Evolutionary conservation across 176 grass and related monocot species (phyloP).

Genomic region (Rhynchospora breviuscula): DNA sequence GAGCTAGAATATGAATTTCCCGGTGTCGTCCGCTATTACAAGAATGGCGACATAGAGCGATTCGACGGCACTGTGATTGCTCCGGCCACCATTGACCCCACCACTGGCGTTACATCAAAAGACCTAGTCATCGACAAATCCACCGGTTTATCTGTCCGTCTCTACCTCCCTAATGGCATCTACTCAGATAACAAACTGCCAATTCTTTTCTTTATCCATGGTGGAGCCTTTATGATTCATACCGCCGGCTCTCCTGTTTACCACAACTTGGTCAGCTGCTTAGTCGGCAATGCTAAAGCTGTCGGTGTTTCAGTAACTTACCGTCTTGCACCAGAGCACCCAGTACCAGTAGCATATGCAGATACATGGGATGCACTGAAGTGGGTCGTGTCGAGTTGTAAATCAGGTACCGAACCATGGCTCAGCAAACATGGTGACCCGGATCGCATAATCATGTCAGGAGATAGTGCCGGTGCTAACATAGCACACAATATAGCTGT

Average conservation of each 20-base stretch:
- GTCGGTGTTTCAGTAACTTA: constrained; percentile 61
- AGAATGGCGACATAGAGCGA: constrained; percentile 42
- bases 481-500: constrained; percentile 85
- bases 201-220: constrained; percentile 81
- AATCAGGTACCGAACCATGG: constrained; percentile 36
- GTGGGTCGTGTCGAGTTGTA: constrained; percentile 38
- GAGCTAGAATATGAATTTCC: constrained; percentile 66
- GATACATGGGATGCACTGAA: constrained; percentile 58
- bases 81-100: constrained; percentile 33
- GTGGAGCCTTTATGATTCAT: constrained; percentile 74
- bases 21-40: constrained; percentile 51
- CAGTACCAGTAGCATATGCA: constrained; percentile 62
- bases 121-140: constrained; percentile 42
- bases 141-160: constrained; percentile 34
- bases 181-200: constrained; percentile 29
- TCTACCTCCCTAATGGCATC: constrained; percentile 38
- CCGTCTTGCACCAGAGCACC: constrained; percentile 68
- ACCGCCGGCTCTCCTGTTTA: constrained; percentile 51
- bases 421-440: constrained; percentile 37
- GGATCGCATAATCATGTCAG: constrained; percentile 49
- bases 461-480: constrained; percentile 83
- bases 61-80: constrained; percentile 34
- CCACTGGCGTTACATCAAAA: constrained; percentile 41
- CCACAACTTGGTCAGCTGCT: constrained; percentile 54
- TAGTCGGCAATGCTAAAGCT: constrained; percentile 34